These are phyloP conservation scores for Penicillium rolfsii DNA, from an alignment of 2,329 filamentous ascomycete species.

Conservation along the genomic window DNA sequence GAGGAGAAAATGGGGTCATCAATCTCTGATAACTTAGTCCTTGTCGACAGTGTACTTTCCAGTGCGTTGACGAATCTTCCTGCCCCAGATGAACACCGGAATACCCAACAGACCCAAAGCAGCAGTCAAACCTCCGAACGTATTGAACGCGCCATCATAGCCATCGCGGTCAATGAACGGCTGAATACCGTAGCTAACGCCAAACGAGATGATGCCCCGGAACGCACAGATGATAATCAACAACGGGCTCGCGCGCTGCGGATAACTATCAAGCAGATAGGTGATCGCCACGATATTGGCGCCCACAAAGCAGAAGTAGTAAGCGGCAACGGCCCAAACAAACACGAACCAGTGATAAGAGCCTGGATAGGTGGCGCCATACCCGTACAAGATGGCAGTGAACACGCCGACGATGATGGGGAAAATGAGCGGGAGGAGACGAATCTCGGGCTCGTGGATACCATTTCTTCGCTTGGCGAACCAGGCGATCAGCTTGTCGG, in stretches of 20 bases:
- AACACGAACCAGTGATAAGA: constrained; percentile 33
- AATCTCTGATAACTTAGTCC: not conserved
- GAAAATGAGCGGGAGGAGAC: constrained; percentile 41
- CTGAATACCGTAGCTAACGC: constrained; percentile 44
- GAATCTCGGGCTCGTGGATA: constrained; percentile 48
- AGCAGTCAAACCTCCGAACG: constrained; percentile 39
- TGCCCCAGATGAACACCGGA: constrained; percentile 37
- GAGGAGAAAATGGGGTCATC: not conserved
- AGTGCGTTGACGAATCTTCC: constrained; percentile 35
- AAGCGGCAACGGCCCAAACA: constrained; percentile 28
- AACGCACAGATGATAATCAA: constrained; percentile 53
- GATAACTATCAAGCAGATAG: constrained; percentile 52
- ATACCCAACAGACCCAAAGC: constrained; percentile 35
- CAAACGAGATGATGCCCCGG: constrained; percentile 52
- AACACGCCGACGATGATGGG: constrained; percentile 46
- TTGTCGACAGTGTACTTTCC: constrained; percentile 18
- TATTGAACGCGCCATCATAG: constrained; percentile 40
- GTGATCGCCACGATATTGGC: constrained; percentile 52
- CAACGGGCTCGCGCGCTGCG: constrained; percentile 46
- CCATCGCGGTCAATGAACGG: constrained; percentile 31
- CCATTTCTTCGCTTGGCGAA: constrained; percentile 42
- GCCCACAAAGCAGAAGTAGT: constrained; percentile 37
- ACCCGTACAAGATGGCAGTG: constrained; percentile 46
- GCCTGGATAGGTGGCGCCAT: constrained; percentile 40
- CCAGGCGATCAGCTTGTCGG: constrained; percentile 43